Percentiles rank a stretch among this genome's conserved stretches.
Conservation (phyloP, 2,329 filamentous ascomycete genomes). For the Fusarium coicis region DNA sequence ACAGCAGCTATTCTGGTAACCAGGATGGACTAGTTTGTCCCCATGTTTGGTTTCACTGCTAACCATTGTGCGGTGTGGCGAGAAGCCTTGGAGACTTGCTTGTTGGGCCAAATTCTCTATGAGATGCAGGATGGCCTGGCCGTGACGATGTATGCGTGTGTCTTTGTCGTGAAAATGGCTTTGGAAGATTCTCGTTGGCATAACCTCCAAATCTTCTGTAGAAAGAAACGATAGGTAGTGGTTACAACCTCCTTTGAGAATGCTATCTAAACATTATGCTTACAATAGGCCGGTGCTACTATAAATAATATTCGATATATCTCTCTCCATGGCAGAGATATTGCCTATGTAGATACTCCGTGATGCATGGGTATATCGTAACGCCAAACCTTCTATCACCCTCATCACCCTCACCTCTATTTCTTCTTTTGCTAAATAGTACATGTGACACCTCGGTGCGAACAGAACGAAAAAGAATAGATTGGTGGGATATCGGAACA, state of each 20-base stretch:
- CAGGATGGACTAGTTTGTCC: background rate
- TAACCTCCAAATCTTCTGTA: background rate
- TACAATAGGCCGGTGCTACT: background rate
- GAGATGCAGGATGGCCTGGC: background rate
- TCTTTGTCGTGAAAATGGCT: background rate
- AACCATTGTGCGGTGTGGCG: background rate
- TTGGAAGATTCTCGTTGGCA: background rate
- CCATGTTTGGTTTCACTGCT: background rate
- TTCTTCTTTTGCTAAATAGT: background rate
- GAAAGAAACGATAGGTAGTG: background rate
- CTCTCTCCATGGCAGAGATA: background rate
- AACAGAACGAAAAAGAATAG: background rate
- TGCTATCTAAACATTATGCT: background rate
- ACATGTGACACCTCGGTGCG: constrained; percentile 22
- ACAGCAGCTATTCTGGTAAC: background rate
- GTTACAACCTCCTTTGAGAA: background rate
- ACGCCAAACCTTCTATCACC: background rate
- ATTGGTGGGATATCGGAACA: constrained; percentile 3
- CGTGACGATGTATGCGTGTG: background rate
- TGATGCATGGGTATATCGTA: background rate
- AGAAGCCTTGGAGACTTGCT: background rate
- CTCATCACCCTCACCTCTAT: background rate
- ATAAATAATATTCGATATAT: background rate
- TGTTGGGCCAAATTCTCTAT: background rate
- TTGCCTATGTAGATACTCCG: background rate